Base-by-base conservation (phyloP, 2,329 filamentous ascomycete species). In the Aspergillus flavus region DNA sequence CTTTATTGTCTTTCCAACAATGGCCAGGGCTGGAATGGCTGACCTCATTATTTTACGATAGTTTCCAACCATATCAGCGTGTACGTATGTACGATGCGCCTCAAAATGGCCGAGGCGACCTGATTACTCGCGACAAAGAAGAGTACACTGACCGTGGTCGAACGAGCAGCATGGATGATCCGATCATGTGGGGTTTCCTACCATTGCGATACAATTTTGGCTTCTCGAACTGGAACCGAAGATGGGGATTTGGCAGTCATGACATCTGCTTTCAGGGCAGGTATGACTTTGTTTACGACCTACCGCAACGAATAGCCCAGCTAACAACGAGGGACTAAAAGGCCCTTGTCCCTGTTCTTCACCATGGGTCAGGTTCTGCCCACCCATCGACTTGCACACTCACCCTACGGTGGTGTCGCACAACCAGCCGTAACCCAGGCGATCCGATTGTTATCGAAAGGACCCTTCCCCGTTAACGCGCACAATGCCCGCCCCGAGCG, bases 261-360 rank as follows among this genome's bases (percentile, higher is more conserved):
- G 95, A 99, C 78, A 94, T 99, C 64, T 97, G 94, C 80, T 99
- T 96, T 78, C 90, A 89, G 72, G 94, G 92, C 75, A 89, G 87
- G 92, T 95, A 80, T 65, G 70, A 12, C n/a, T 19, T 23, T 32
- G 16, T 30, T 53, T 39, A 14, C 12, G 11, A 26, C 48, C 34
- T 53, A 16, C 4, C 14, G n/a, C 39, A 19, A 21, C n/a, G 21
- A 50, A 41, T 5, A 23, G n/a, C 14, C 21, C n/a, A 16, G 39
- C 56, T 43, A 30, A 52, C 19, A 16, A 30, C 19, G 16, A 26
- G 23, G 45, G 16, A 30, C 41, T 30, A 23, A 39, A 34, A 94
- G 92, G 74, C 75, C 86, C 45, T 79, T 90, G 4, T 87, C 89
- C 6, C 84, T 86, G 28, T 98, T 98, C 84, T 99, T 99, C 83